Conservation (phyloP, 371 early-diverging fungal genomes). For the Rhizopus delemar region DNA sequence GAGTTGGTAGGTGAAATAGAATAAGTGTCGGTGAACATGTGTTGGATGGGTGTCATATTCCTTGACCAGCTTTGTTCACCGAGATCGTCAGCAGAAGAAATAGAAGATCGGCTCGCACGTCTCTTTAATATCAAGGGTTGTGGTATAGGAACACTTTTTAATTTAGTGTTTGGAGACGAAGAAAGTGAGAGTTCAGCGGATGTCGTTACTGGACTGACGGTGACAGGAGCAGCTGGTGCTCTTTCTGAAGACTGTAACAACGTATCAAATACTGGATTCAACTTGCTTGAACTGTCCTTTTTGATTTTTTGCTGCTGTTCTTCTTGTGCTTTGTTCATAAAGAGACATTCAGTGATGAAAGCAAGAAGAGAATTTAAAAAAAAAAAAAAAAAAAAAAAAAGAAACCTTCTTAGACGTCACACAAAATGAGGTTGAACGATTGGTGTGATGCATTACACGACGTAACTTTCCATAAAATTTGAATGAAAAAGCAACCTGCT, state of each 20-base stretch:
- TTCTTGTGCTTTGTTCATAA: background rate
- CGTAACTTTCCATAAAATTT: too few species aligned
- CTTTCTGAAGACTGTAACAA: conserved; percentile 18
- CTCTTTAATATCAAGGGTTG: conserved; percentile 43
- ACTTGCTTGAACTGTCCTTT: background rate
- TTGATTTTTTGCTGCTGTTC: background rate
- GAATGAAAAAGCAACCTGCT: too few species aligned
- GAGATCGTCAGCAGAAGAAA: conserved; percentile 33
- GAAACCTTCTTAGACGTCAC: background rate
- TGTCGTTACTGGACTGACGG: conserved; percentile 22
- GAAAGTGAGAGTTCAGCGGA: conserved; percentile 25
- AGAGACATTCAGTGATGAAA: background rate
- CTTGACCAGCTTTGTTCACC: conserved; percentile 1
- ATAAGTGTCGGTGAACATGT: conserved; percentile 2
- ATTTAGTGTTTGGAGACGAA: conserved; percentile 17
- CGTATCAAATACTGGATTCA: background rate
- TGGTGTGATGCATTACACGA: background rate
- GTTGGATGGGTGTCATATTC: conserved; percentile 9
- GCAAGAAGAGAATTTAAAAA: background rate
- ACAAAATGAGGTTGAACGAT: background rate
- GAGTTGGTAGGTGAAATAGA: conserved; percentile 22
- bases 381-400: background rate
- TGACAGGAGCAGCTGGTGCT: conserved; percentile 20
- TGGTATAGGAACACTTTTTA: conserved; percentile 46
- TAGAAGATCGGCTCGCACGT: conserved; percentile 37